Evolutionary conservation across 345 rosid species (phyloP), one percentile per base, ranked within the genome.

Genomic region (Erysimum cheiranthoides): DNA sequence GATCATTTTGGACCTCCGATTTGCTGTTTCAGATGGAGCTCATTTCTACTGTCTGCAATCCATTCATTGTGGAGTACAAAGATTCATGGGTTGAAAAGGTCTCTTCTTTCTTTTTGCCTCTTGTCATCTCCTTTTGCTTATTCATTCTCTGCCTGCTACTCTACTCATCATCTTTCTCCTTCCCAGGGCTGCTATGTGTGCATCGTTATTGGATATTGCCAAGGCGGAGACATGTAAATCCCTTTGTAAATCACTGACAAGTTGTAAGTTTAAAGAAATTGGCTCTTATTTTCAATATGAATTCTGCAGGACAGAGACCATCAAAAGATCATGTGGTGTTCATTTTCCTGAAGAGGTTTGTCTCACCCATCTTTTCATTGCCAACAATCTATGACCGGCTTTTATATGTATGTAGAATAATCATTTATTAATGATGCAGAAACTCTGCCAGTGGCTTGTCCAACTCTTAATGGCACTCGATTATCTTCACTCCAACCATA

Each of bases 41-140:
- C 63, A 90, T 92, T 78, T 95, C 99, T 53, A 88, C 82, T 75
- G 91, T 90, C 32, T 76, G 81, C 13, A 90, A 89, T 82, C 97
- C 96, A 49, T 95, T 92, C 80, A 87, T 95, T 47, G 98, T 95
- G 35, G 96, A 95, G 77, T 95, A 92, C 87, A 95, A 92, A 79
- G 99, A 95, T 76, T 95, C 97, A 49, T 95, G 99, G 97, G 97
- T 95, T 28, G 99, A 95, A 81, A 95, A 85, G 94, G 99, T 89
- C 66, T 73, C 36, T 42, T 46, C 31, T 31, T 42, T 46, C 31
- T 31, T 14, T 28, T 70, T 40, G 10, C 60, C 27, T 25, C 70
- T 54, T 16, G 5, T 61, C 51, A 39, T 17, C 17, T 52, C 14
- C 14, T 51, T 52, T 46, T 28, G 27, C 36, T 6, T 35, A 12